Percentiles rank a stretch among this genome's conserved stretches.
These are phyloP conservation scores for Fraxinus ornus DNA, from an alignment of 305 asterid species.

Conservation along the genomic window DNA sequence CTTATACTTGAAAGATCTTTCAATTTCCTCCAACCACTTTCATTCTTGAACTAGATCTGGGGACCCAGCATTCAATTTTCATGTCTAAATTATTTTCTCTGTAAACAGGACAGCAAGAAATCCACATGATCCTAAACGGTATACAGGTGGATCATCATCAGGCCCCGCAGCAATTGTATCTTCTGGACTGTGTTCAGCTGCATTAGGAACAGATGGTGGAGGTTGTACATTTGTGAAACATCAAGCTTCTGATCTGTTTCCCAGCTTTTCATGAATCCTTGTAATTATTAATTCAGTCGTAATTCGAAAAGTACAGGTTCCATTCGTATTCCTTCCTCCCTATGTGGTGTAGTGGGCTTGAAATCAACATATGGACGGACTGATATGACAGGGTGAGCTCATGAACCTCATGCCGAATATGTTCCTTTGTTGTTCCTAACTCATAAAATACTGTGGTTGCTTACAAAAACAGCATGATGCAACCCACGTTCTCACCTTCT, in stretches of 20 bases:
- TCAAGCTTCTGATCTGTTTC: conserved; percentile 28
- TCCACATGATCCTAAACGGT: conserved; percentile 92
- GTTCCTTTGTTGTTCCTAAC: conserved; percentile 14
- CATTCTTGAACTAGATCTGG: not conserved
- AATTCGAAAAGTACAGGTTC: conserved; percentile 63
- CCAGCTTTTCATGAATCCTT: not conserved
- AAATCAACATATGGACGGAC: conserved; percentile 93
- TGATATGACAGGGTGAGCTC: conserved; percentile 70
- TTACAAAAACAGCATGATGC: not conserved
- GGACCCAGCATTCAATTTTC: not conserved
- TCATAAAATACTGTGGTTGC: not conserved
- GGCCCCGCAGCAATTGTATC: conserved; percentile 99
- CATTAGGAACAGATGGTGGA: conserved; percentile 99
- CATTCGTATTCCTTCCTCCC: conserved; percentile 89
- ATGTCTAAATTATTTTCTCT: conserved; percentile 1
- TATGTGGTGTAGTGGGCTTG: conserved; percentile 95
- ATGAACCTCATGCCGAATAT: conserved; percentile 2
- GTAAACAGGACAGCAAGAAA: conserved; percentile 86
- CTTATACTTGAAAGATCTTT: not conserved
- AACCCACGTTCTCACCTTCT: not conserved
- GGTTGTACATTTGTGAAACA: conserved; percentile 54
- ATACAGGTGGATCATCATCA: conserved; percentile 98
- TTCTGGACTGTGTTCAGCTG: conserved; percentile 93
- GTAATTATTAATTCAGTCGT: conserved; percentile 28
- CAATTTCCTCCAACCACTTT: not conserved